Evolutionary conservation across 2,329 filamentous ascomycete genomes (phyloP).

Genomic region (Phialophora chinensis): DNA sequence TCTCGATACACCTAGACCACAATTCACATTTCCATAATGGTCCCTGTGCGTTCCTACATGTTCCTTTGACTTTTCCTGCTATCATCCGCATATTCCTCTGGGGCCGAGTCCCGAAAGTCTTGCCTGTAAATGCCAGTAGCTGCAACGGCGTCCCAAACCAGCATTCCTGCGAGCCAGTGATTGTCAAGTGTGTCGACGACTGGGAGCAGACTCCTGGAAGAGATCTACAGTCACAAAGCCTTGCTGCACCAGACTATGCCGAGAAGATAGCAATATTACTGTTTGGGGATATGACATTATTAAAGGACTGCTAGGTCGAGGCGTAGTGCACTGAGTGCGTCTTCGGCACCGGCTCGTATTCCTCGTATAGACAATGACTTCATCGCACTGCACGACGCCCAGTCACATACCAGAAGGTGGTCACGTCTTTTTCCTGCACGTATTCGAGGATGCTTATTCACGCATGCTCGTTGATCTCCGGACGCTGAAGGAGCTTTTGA

Average conservation of each 20-base stretch:
- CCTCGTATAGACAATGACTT: conserved; percentile 7
- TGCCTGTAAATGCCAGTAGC: too few species aligned
- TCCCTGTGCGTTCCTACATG: too few species aligned
- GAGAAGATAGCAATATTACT: conserved; percentile 1
- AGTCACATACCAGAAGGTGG: not conserved
- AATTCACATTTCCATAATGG: not conserved
- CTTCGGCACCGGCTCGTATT: not conserved
- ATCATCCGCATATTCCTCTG: too few species aligned
- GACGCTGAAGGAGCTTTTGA: not conserved
- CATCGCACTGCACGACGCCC: not conserved
- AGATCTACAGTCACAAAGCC: too few species aligned
- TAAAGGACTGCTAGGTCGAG: not conserved
- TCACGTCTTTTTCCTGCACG: not conserved
- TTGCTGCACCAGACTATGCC: not conserved
- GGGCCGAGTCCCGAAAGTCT: too few species aligned
- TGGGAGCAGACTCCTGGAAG: too few species aligned
- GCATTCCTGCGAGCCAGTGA: too few species aligned
- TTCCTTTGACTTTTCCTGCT: too few species aligned
- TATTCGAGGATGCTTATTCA: conserved; percentile 6
- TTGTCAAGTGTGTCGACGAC: too few species aligned
- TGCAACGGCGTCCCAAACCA: too few species aligned
- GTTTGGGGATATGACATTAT: not conserved
- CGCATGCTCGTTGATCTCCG: not conserved
- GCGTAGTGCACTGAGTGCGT: not conserved
- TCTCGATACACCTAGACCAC: not conserved